These are phyloP conservation scores for Cymodocea nodosa DNA, from an alignment of 116 monocot genomes.

Conservation along the genomic window DNA sequence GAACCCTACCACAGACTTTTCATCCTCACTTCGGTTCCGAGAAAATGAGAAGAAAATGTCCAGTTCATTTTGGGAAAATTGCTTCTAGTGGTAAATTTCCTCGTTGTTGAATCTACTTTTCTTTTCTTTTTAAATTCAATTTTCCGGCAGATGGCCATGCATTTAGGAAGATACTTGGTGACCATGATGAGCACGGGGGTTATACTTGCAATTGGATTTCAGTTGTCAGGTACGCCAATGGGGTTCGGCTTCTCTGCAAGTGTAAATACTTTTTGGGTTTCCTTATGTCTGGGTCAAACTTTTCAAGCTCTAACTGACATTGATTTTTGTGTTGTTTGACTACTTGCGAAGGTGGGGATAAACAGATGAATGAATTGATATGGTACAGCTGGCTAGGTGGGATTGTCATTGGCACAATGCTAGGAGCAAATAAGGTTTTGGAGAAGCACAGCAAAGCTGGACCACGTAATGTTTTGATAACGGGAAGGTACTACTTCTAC, in stretches of 20 bases:
- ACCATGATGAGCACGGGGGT: constrained; percentile 96
- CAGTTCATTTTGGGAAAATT: no score
- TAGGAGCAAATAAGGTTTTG: constrained; percentile 83
- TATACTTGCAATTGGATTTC: constrained; percentile 82
- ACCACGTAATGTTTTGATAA: constrained; percentile 92
- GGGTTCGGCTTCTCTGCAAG: no score
- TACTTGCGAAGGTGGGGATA: constrained; percentile 56
- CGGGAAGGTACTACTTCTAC: constrained; percentile 60
- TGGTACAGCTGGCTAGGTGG: constrained; percentile 99
- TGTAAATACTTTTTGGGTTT: neutral
- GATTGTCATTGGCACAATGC: constrained; percentile 89
- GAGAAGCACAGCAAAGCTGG: constrained; percentile 92
- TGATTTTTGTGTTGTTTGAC: neutral
- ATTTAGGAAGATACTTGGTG: constrained; percentile 76
- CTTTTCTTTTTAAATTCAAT: neutral
- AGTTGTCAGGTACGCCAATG: constrained; percentile 59
- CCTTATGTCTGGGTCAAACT: no score
- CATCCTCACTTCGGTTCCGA: no score
- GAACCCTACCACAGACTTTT: no score
- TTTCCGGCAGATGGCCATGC: constrained; percentile 39
- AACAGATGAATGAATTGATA: constrained; percentile 79
- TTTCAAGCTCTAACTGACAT: neutral
- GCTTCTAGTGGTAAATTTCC: no score
- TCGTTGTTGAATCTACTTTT: no score
- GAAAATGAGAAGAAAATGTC: no score